Percentiles rank a stretch among this genome's conserved stretches.
These are phyloP conservation scores for Seiridium unicorne DNA, from an alignment of 2,329 filamentous ascomycete species.

Conservation along the genomic window DNA sequence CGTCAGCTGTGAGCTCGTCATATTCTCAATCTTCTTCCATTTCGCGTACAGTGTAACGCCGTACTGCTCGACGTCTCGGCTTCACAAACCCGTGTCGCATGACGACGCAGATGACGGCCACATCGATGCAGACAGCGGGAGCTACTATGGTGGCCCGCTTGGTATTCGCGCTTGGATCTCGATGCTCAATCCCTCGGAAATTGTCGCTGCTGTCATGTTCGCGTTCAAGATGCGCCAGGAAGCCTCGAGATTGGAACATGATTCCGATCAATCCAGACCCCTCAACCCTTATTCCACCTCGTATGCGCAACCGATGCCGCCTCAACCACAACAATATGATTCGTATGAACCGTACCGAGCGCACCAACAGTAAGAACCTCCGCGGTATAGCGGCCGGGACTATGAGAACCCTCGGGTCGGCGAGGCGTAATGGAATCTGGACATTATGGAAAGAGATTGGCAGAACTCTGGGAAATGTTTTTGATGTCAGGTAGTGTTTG, in stretches of 20 bases:
- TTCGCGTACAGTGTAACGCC: conserved; percentile 19
- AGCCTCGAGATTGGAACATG: not conserved
- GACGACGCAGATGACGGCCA: not conserved
- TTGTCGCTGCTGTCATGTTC: conserved; percentile 8
- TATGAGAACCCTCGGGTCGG: no score
- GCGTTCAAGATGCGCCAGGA: conserved; percentile 3
- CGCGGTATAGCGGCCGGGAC: no score
- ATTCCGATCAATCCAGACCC: not conserved
- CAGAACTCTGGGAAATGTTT: no score
- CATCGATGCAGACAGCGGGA: not conserved
- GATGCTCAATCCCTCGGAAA: conserved; percentile 8
- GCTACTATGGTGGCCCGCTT: conserved; percentile 8
- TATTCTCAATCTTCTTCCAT: conserved; percentile 22
- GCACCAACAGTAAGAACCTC: no score
- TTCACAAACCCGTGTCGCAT: not conserved
- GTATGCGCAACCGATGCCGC: no score
- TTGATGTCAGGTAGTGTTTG: no score
- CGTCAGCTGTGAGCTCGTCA: conserved; percentile 15
- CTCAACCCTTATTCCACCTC: not conserved
- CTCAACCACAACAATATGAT: no score
- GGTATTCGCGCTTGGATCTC: conserved; percentile 3
- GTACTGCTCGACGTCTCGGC: conserved; percentile 10
- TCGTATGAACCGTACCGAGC: no score
- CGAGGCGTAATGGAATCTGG: no score
- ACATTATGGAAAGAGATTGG: no score